Conservation (phyloP, 257 asterid species). For the Agastache rugosa region DNA sequence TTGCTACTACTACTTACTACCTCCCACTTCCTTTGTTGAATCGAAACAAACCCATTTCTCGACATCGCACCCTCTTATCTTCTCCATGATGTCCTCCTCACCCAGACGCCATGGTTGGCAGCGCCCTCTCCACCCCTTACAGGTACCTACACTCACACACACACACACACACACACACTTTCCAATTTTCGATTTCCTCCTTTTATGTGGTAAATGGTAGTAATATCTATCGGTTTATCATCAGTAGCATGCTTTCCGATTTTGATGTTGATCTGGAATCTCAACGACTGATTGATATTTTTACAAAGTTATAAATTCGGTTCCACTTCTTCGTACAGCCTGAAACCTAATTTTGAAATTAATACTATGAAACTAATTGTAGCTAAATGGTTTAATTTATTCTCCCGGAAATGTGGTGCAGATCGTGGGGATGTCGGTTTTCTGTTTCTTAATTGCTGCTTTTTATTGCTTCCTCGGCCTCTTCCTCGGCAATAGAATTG, state of each 20-base stretch:
- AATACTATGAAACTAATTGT: neutral
- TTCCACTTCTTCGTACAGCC: neutral
- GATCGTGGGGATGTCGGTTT: constrained; percentile 83
- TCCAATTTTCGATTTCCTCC: neutral
- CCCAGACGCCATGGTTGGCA: constrained; percentile 98
- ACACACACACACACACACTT: too few species aligned
- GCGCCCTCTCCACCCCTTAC: constrained; percentile 90
- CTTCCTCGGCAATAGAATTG: constrained; percentile 68
- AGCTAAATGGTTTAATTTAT: neutral
- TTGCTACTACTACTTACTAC: neutral
- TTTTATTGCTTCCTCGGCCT: constrained; percentile 87
- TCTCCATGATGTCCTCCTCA: constrained; percentile 4
- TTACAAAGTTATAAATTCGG: neutral
- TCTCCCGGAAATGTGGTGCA: constrained; percentile 40
- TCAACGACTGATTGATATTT: neutral
- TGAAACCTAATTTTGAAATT: neutral
- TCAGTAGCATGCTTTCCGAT: neutral
- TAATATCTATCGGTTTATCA: neutral
- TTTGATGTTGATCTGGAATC: neutral
- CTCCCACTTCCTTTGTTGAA: neutral
- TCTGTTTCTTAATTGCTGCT: constrained; percentile 67
- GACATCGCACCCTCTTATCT: neutral
- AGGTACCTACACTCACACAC: constrained; percentile 48
- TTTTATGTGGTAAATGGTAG: too few species aligned
- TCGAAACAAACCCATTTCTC: neutral